A percentile compares a stretch with the other conserved stretches of the same genome.
phyloP scores from a whole-genome alignment of 2,329 filamentous ascomycete species.

The Escovopsis sp. region DNA sequence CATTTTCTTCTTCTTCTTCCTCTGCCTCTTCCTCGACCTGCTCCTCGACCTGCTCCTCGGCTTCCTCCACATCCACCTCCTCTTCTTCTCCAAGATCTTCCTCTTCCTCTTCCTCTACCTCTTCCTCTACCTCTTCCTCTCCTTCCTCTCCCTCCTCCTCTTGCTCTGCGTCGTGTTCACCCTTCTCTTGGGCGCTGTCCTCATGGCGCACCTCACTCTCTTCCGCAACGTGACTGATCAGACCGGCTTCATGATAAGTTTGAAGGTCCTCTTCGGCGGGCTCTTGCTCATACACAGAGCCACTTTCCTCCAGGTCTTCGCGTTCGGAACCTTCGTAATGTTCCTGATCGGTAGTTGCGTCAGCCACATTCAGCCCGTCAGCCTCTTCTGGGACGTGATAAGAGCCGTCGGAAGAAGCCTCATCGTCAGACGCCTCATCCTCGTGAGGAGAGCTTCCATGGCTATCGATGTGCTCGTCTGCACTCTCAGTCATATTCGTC shows the following conservation, averaged over 20 bases:
- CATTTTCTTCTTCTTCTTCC: conserved; percentile 1
- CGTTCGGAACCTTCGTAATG: background rate
- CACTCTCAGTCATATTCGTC: background rate
- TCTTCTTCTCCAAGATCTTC: conserved; percentile 3
- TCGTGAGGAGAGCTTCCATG: background rate
- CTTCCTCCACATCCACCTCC: conserved; percentile 4
- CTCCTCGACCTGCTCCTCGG: background rate
- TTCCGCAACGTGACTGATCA: background rate
- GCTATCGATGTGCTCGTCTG: conserved; percentile 1
- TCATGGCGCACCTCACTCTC: background rate
- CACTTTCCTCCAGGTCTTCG: background rate
- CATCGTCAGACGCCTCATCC: background rate
- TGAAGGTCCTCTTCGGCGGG: conserved; percentile 1
- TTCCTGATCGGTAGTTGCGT: background rate
- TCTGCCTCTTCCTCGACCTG: background rate
- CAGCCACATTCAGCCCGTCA: conserved; percentile 8
- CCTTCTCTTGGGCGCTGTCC: background rate
- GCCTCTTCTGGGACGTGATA: conserved; percentile 3
- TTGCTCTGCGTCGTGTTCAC: background rate
- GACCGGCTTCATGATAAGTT: background rate
- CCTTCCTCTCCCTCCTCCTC: background rate
- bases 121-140: conserved; percentile 4
- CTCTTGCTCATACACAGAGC: background rate
- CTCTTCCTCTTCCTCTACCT: conserved; percentile 8
- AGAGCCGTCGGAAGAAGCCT: background rate